These are phyloP conservation scores for Ceratocystis cubensis DNA, from an alignment of 2,329 filamentous ascomycete genomes.

Conservation along the genomic window DNA sequence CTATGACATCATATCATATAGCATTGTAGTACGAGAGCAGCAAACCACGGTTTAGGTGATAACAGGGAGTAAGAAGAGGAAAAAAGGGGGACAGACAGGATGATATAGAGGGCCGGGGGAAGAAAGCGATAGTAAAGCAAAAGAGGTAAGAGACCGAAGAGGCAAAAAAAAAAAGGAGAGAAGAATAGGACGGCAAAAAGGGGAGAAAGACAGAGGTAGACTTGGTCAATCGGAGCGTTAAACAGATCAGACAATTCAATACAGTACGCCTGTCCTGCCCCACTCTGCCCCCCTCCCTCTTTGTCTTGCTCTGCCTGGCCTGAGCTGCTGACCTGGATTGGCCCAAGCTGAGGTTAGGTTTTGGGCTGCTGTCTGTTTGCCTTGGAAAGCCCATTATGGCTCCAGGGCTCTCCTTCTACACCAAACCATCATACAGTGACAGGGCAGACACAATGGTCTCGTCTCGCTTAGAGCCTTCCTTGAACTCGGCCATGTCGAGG, in stretches of 20 bases:
- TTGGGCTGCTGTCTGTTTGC: too few species aligned
- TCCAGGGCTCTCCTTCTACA: constrained; percentile 37
- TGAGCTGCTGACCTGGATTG: too few species aligned
- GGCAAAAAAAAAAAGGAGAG: background rate
- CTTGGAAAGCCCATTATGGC: too few species aligned
- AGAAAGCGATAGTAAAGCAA: background rate
- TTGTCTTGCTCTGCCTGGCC: background rate
- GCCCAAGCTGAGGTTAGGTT: too few species aligned
- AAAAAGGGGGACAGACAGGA: background rate
- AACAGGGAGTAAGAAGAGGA: background rate
- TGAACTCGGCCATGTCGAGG: constrained; percentile 95
- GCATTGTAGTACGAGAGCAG: background rate
- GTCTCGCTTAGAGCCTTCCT: constrained; percentile 96
- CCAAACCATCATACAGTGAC: constrained; percentile 89
- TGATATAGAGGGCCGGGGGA: too few species aligned
- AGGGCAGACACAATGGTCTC: constrained; percentile 97
- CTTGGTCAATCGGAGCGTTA: background rate
- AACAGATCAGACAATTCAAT: constrained; percentile 1
- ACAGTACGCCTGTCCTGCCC: background rate
- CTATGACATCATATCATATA: background rate
- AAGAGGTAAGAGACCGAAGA: background rate
- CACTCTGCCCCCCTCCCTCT: background rate
- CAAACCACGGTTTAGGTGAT: background rate
- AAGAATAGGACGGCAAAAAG: background rate
- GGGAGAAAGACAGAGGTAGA: background rate